Base-by-base conservation (phyloP, 2,329 filamentous ascomycete species). In the Stachybotrys elegans region DNA sequence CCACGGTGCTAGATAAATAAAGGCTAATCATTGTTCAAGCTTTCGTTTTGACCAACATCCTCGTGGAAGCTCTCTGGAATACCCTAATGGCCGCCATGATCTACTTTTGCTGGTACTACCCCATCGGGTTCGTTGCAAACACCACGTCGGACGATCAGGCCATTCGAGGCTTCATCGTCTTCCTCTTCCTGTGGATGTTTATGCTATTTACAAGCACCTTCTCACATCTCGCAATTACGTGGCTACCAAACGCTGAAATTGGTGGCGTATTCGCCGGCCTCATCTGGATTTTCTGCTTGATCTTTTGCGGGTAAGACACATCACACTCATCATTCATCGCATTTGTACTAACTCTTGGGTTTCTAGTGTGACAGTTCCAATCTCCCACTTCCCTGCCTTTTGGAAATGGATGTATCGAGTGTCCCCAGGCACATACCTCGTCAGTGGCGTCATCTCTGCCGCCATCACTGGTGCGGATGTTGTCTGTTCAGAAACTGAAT, bases 391-490 rank as follows among this genome's bases (percentile, higher is more conserved):
- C 7, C 83, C 84, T 0, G 68, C 75, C 3, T 86, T 87, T 68
- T 88, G 84, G 84, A 78, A 76, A 43, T 84, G 84, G 66, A 83
- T 85, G 78, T 86, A 86, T 60, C 72, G 79, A 25, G 65, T 82
- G 38, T 84, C 78, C 0, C 84, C 84, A 1, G 79, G 86, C 52
- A 87, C 82, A 0, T 89, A 88, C 58, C 67, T 87, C 14, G 71
- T 86, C 36, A 69, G 73, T 22, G 81, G 78, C 4, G 73, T 88
- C 59, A 67, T 85, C 39, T 57, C 57, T 0, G 48, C 56, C 0
- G 56, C 56, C 0, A 48, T 63, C 0, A 54, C 53, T 3, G 52
- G 56, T 1, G 48, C 51, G 0, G 4, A 51, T 0, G 58, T 62
- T 0, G 32, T 22, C 3, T 62, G 60, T 6, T 50, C 60, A 1